Percentiles rank a stretch among this genome's conserved stretches.
Evolutionary conservation across 2,329 filamentous ascomycete species (phyloP).

Genomic region (Grosmannia clavigera): DNA sequence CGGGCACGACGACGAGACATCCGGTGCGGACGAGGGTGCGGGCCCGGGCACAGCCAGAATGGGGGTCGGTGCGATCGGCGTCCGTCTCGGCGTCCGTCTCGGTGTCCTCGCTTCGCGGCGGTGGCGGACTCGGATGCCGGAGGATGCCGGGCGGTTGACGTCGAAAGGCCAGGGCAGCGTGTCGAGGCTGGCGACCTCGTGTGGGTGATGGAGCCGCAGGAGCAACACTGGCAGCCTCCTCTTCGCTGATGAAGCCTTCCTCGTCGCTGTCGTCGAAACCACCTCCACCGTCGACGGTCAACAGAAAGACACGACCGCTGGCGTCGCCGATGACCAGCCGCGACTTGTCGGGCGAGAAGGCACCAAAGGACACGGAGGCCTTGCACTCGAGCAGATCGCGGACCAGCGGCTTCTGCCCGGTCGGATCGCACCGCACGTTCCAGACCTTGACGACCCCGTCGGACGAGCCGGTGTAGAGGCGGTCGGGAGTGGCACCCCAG

Average conservation of each 20-base stretch:
- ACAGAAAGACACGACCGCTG: conserved; percentile 44
- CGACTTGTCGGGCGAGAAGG: conserved; percentile 43
- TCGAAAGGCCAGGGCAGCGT: conserved; percentile 19
- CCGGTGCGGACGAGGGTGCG: conserved; percentile 24
- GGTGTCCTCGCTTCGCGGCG: conserved; percentile 18
- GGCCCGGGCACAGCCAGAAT: conserved; percentile 17
- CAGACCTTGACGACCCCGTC: conserved; percentile 52
- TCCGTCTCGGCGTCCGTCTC: conserved; percentile 11
- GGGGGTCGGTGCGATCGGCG: background rate
- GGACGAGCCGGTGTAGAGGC: conserved; percentile 52
- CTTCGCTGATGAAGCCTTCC: conserved; percentile 9
- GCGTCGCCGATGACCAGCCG: conserved; percentile 48
- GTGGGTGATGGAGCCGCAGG: background rate
- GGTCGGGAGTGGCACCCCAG: conserved; percentile 44
- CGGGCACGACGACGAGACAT: conserved; percentile 28
- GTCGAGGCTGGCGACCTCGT: background rate
- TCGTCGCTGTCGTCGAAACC: conserved; percentile 18
- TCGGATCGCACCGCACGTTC: conserved; percentile 36
- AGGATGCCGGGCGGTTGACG: conserved; percentile 32
- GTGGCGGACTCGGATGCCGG: conserved; percentile 36
- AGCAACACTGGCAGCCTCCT: background rate
- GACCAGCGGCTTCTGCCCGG: conserved; percentile 28
- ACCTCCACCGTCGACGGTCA: conserved; percentile 26
- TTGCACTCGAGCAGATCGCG: conserved; percentile 40
- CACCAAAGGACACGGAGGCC: conserved; percentile 44